Evolutionary conservation across 306 rosid species (phyloP).

Genomic region (Fragaria nilgerrensis): DNA sequence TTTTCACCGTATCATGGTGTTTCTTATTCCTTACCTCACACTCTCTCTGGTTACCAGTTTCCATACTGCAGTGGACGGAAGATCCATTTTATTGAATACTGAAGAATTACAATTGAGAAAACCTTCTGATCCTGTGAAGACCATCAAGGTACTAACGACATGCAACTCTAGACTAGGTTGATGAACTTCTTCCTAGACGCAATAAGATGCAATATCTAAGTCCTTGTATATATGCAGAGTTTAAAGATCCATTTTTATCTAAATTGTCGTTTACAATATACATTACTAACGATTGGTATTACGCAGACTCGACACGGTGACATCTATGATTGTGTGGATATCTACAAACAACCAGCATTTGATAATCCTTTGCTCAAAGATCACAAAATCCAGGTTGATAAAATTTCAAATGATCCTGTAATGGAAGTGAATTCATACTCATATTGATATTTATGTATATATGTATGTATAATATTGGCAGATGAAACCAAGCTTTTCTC

Average conservation of each 20-base stretch:
- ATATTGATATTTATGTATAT: no score
- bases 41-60: background rate
- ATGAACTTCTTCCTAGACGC: no score
- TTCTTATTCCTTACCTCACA: background rate
- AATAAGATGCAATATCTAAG: no score
- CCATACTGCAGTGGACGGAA: background rate
- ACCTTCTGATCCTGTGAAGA: background rate
- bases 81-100: background rate
- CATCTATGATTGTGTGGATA: background rate
- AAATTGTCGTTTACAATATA: no score
- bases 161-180: no score
- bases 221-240: background rate
- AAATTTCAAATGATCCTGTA: no score
- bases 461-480: no score
- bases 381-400: background rate
- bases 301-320: background rate
- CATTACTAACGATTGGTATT: background rate
- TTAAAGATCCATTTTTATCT: no score
- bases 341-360: background rate
- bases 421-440: background rate
- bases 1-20: background rate
- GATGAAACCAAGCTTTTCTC: background rate
- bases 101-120: background rate
- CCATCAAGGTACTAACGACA: background rate
- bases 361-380: background rate